phyloP scores from a whole-genome alignment of 2,329 filamentous ascomycete genomes.

The Drechslerella stenobrocha region DNA sequence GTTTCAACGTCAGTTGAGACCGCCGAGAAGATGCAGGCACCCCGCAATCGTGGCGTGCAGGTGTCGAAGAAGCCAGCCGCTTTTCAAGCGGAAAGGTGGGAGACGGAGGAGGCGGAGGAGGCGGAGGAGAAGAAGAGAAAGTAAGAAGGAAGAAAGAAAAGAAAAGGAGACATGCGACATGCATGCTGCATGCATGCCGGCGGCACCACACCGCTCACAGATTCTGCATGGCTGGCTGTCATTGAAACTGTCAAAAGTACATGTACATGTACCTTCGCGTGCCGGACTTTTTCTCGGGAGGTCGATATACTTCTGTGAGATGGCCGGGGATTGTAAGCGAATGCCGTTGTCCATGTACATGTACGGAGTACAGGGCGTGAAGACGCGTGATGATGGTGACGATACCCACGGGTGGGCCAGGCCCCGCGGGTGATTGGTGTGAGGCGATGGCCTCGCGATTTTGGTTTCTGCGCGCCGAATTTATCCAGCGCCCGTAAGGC shows the following conservation, averaged over 20 bases:
- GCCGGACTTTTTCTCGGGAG: not conserved
- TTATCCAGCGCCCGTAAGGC: constrained; percentile 2
- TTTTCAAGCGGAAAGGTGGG: not conserved
- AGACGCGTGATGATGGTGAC: no score
- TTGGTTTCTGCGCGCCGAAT: not conserved
- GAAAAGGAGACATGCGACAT: constrained; percentile 2
- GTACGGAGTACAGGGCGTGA: not conserved
- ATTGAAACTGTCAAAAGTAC: not conserved
- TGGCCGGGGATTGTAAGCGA: no score
- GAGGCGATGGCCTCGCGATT: constrained; percentile 1
- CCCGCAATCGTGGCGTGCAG: constrained; percentile 44
- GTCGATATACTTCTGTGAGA: no score
- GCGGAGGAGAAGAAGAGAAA: not conserved
- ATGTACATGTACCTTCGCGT: not conserved
- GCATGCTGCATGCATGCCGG: constrained; percentile 2
- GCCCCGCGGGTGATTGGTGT: not conserved
- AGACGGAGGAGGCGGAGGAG: constrained; percentile 1
- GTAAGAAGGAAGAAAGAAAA: not conserved
- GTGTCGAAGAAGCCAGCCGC: constrained; percentile 5
- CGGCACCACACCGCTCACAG: not conserved
- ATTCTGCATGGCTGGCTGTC: not conserved
- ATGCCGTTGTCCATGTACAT: not conserved
- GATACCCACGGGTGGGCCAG: not conserved
- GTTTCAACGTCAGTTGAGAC: constrained; percentile 26
- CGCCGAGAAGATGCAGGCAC: constrained; percentile 13